Evolutionary conservation across 2,329 filamentous ascomycete species (phyloP), one percentile per base, ranked within the genome.

Genomic region (Truncatella angustata): DNA sequence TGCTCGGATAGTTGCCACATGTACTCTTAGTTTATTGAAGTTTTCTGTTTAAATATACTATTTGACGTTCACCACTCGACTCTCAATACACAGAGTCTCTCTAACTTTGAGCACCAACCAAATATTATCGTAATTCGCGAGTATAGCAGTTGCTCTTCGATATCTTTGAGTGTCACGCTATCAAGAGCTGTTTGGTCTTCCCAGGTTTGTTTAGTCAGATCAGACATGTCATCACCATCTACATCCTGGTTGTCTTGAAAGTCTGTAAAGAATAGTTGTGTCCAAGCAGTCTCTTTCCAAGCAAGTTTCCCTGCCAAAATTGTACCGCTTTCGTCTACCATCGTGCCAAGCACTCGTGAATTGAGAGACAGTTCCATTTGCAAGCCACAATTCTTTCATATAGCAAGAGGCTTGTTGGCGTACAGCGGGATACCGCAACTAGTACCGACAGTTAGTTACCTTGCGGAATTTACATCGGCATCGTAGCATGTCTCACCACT

Each of bases 281-380:
- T 60, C 82, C 81, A 86, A 0, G 82, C 82, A 2, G 67, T 52
- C 14, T 75, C 67, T 4, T 73, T 76, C 68, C 84, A 77, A 16
- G 84, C 65, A 2, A 85, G 66, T 63, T 82, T 83, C 0, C 76
- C 77, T 2, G 71, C 62, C 1, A 65, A 61, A 7, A 84, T 71
- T 30, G 70, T 71, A 4, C 78, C 82, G 0, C 81, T 85, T 63
- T 86, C 83, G 54, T 86, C 75, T 6, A 72, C 47, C 2, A 77
- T 58, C 0, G 60, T 62, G 7, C 73, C 71, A 23, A 78, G 61
- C 28, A 74, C 63, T 9, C 65, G 66, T 4, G 74, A 68, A 55
- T 77, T 78, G 3, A 73, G 60, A 6, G 57, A 55, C 10, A 76
- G 66, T 0, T 55, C 43, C 3, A 61, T 55, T 3, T 55, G 42